Conservation (phyloP, 148 eudicot species). For the Fallopia convolvulus region DNA sequence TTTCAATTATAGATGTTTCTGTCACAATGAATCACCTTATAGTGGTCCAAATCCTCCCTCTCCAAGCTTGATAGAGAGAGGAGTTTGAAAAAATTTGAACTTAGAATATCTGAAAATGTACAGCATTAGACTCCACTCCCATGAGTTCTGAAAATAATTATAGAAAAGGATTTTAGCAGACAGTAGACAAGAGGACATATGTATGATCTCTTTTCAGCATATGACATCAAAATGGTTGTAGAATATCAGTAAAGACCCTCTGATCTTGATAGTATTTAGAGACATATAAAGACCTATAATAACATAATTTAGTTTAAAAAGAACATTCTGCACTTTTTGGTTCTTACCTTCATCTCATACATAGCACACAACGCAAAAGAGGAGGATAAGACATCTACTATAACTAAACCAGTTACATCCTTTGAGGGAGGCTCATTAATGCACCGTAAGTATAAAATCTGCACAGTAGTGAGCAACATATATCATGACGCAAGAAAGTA, state of each 20-base stretch:
- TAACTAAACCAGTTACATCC: slow-evolving; percentile 43
- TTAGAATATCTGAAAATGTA: slow-evolving; percentile 55
- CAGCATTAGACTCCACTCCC: slow-evolving; percentile 58
- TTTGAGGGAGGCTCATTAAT: slow-evolving; percentile 34
- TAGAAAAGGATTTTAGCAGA: background rate
- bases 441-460: slow-evolving; percentile 61
- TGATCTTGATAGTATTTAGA: background rate
- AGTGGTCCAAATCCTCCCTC: slow-evolving; percentile 42
- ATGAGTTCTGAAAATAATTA: slow-evolving; percentile 43
- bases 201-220: no score
- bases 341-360: slow-evolving; percentile 54
- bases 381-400: slow-evolving; percentile 45
- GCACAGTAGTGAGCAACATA: slow-evolving; percentile 11
- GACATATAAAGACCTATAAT: background rate
- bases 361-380: slow-evolving; percentile 30
- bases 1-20: background rate
- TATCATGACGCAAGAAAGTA: background rate
- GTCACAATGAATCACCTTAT: slow-evolving; percentile 22
- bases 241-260: background rate
- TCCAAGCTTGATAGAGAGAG: slow-evolving; percentile 34
- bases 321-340: background rate
- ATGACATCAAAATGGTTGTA: background rate
- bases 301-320: background rate
- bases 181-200: background rate
- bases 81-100: slow-evolving; percentile 39